phyloP scores from a whole-genome alignment of 371 early-diverging fungal genomes.

The Dichotomocladium elegans region DNA sequence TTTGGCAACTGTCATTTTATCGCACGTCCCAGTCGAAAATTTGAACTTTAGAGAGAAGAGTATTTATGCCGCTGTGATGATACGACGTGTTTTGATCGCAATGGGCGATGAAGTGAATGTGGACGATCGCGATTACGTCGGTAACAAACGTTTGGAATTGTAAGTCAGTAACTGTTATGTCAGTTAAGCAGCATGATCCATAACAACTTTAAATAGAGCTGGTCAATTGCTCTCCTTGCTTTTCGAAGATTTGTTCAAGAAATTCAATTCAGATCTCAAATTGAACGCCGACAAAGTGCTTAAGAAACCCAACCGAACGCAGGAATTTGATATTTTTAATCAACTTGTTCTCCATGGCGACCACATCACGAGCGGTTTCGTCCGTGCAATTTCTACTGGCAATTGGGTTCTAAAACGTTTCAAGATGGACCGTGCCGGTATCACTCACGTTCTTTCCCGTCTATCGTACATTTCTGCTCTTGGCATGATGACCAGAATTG shows the following conservation, averaged over 20 bases:
- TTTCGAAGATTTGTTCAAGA: slow-evolving; percentile 99
- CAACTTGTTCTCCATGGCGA: slow-evolving; percentile 84
- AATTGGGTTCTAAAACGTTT: slow-evolving; percentile 99
- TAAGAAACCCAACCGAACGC: slow-evolving; percentile 90
- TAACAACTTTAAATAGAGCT: slow-evolving; percentile 74
- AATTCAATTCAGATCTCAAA: slow-evolving; percentile 91
- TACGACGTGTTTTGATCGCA: slow-evolving; percentile 92
- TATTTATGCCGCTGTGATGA: slow-evolving; percentile 97
- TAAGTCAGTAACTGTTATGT: slow-evolving; percentile 26
- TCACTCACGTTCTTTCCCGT: slow-evolving; percentile 97
- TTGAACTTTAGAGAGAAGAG: slow-evolving; percentile 93
- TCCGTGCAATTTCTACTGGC: slow-evolving; percentile 97
- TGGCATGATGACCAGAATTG: slow-evolving; percentile 99
- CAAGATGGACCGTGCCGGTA: slow-evolving; percentile 99
- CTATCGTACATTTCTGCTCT: slow-evolving; percentile 96
- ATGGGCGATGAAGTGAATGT: slow-evolving; percentile 76
- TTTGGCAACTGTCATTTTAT: slow-evolving; percentile 89
- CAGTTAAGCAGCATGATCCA: neutral
- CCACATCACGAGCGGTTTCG: slow-evolving; percentile 94
- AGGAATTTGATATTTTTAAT: slow-evolving; percentile 93
- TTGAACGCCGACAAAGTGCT: slow-evolving; percentile 90
- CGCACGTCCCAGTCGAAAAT: slow-evolving; percentile 93
- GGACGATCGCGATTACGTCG: slow-evolving; percentile 99
- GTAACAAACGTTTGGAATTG: slow-evolving; percentile 99
- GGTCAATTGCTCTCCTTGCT: slow-evolving; percentile 97